Base-by-base conservation (phyloP, 805 yeast species). In the Kuraishia borneana region DNA sequence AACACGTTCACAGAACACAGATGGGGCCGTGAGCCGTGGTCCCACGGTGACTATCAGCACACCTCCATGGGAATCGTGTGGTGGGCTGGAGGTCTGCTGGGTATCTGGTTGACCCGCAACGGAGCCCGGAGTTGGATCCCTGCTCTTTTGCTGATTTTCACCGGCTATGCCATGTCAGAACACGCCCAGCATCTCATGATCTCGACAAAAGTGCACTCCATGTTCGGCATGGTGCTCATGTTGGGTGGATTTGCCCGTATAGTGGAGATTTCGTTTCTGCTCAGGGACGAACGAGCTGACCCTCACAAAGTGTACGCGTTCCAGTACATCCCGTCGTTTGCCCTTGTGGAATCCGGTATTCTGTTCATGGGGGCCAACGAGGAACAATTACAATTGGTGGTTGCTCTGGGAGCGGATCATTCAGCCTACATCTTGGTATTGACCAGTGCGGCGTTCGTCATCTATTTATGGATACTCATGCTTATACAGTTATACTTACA, bases 1-100 rank as follows among this genome's bases (percentile, higher is more conserved):
- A 89, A 89, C 54, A 87, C 96, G 1, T 89, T 89, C 56, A 89
- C 97, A 2, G 97, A 89, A 56, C 97, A 89, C 56, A 62, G 96
- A 41, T 89, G 96, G 96, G 94, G 94, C 26, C 50, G 54, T 21
- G 92, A 87, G 51, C 73, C 64, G 6, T 89, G 97, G 97, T 68
- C 73, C 29, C 94, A 83, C 63, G 92, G 95, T 7, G 96, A 87
- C 54, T 84, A 80, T 53, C 96, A 88, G 60, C 96, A 88, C 55
- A 88, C 97, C 0, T 73, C 92, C 16, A 85, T 89, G 95, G 97
- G 97, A 1, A 82, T 89, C 37, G 69, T 89, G 21, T 89, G 96
- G 94, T 87, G 96, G 94, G 73, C 84, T 33, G 94, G 95, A 36
- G 97, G 96, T 6, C 60, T 87, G 42, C 56, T 87, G 18, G 97